Evolutionary conservation across 371 early-diverging fungal genomes (phyloP).

Genomic region (Mucor racemosus): DNA sequence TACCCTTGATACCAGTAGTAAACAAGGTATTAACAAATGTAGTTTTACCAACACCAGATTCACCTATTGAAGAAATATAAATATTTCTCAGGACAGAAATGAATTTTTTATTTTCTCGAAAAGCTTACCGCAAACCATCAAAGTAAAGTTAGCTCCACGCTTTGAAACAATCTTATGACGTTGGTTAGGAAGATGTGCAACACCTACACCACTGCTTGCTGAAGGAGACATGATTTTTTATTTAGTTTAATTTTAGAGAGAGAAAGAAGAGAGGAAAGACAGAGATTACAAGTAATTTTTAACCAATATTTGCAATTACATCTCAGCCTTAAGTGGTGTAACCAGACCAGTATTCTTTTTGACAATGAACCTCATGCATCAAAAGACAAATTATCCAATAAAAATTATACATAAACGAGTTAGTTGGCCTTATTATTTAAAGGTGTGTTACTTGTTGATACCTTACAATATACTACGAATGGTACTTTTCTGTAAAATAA

Average conservation of each 20-base stretch:
- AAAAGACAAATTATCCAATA: slow-evolving; percentile 10
- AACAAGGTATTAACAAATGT: slow-evolving; percentile 85
- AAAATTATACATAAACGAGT: slow-evolving; percentile 17
- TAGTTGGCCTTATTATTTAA: neutral
- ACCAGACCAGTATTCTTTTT: slow-evolving; percentile 17
- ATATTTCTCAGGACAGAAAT: neutral
- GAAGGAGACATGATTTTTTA: slow-evolving; percentile 44
- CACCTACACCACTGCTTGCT: slow-evolving; percentile 76
- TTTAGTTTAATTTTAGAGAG: neutral
- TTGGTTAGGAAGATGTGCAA: slow-evolving; percentile 97
- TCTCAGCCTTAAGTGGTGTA: slow-evolving; percentile 24
- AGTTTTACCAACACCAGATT: slow-evolving; percentile 74
- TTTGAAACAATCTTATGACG: slow-evolving; percentile 90
- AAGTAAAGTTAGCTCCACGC: slow-evolving; percentile 87
- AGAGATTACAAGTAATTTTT: neutral
- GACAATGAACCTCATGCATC: slow-evolving; percentile 24
- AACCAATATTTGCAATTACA: slow-evolving; percentile 11
- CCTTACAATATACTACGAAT: no score
- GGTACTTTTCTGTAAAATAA: no score
- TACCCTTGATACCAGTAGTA: slow-evolving; percentile 63
- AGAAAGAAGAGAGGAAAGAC: neutral
- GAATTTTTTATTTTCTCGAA: neutral
- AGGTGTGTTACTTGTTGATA: neutral
- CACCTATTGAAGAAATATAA: slow-evolving; percentile 21
- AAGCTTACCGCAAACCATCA: slow-evolving; percentile 91